Conservation (phyloP, 2,329 filamentous ascomycete genomes). For the Fusarium temperatum region DNA sequence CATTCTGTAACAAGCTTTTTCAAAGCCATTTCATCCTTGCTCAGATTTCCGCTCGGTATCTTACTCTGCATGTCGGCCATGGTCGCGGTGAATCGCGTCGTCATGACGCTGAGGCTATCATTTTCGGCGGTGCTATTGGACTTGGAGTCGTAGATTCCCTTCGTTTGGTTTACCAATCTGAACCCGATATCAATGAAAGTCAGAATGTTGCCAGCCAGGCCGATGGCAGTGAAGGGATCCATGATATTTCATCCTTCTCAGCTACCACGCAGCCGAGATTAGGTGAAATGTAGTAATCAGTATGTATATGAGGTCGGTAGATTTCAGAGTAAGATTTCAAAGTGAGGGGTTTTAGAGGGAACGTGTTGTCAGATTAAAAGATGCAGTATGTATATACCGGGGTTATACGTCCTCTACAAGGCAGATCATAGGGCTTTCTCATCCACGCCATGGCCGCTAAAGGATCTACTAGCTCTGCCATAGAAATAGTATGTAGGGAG, state of each 20-base stretch:
- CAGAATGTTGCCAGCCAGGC: background rate
- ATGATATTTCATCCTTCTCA: background rate
- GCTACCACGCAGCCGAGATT: accelerated
- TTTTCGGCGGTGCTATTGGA: background rate
- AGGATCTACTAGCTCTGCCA: background rate
- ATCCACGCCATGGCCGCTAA: background rate
- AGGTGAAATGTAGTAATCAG: background rate
- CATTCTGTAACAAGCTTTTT: background rate
- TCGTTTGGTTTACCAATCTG: background rate
- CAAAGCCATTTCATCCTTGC: background rate
- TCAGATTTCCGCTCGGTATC: background rate
- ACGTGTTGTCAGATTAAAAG: background rate
- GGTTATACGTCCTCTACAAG: accelerated
- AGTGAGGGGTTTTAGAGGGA: background rate
- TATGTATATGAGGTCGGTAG: background rate
- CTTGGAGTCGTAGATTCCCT: background rate
- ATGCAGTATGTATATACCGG: background rate
- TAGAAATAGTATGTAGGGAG: background rate
- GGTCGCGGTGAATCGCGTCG: background rate
- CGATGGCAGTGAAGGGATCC: background rate
- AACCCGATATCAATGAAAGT: background rate
- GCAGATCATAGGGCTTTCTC: background rate
- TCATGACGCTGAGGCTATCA: background rate
- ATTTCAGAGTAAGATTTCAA: background rate
- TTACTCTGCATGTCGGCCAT: background rate